A percentile compares a stretch with the other conserved stretches of the same genome.
phyloP scores from a whole-genome alignment of 163 green algal genomes.

The Chloromonas sp. region DNA sequence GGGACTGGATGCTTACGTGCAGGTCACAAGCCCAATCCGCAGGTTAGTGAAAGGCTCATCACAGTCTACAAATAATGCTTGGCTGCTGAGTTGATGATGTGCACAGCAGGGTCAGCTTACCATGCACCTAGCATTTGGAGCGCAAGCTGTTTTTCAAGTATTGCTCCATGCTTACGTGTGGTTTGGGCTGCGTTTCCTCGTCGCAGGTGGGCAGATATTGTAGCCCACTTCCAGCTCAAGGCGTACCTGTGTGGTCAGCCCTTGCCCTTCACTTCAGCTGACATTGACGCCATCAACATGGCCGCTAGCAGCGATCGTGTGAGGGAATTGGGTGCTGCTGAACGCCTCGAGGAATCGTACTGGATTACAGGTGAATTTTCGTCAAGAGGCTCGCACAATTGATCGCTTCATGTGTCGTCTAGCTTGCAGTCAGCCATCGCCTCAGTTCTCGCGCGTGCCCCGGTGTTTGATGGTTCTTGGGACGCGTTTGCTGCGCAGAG shows the following conservation, averaged over 20 bases:
- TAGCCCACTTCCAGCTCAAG: conserved; percentile 80
- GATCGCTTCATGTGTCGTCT: too few relatives aligned
- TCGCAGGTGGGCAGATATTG: conserved; percentile 58
- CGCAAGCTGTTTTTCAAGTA: too few relatives aligned
- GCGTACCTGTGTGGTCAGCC: conserved; percentile 50
- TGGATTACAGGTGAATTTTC: conserved; percentile 47
- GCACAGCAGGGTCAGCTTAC: too few relatives aligned
- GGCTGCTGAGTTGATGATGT: too few relatives aligned
- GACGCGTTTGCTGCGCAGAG: conserved; percentile 18
- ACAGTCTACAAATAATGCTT: too few relatives aligned
- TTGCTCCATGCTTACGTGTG: too few relatives aligned
- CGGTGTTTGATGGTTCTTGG: too few relatives aligned
- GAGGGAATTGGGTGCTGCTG: conserved; percentile 26
- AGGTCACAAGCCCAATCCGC: conserved; percentile 88
- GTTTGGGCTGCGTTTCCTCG: too few relatives aligned
- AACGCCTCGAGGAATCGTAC: conserved; percentile 53
- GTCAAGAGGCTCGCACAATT: too few relatives aligned
- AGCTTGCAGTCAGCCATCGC: too few relatives aligned
- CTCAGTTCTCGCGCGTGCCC: too few relatives aligned
- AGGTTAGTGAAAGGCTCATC: conserved; percentile 22
- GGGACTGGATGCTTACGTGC: conserved; percentile 80
- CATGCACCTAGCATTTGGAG: too few relatives aligned
- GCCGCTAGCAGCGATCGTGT: conserved; percentile 18
- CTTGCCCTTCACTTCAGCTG: conserved; percentile 26
- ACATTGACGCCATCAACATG: conserved; percentile 22